Conservation (phyloP, 768 basidiomycete species). For the Boletus vermiculosoides region DNA sequence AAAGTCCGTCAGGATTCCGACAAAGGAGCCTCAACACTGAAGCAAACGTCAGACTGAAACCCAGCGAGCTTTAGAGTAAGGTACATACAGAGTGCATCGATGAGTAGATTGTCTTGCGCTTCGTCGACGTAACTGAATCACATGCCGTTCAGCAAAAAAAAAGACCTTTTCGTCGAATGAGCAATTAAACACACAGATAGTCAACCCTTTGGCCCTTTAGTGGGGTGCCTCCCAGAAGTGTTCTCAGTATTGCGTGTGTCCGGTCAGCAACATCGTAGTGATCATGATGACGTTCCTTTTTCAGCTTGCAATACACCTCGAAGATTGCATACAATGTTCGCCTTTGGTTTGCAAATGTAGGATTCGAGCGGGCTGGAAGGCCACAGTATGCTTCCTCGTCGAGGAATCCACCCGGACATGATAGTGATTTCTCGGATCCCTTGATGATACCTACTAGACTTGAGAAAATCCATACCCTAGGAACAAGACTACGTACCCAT, state of each 20-base stretch:
- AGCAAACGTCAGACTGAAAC: slow-evolving; percentile 6
- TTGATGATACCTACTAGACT: slow-evolving; percentile 51
- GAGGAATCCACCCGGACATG: slow-evolving; percentile 38
- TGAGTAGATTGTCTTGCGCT: slow-evolving; percentile 67
- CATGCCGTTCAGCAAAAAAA: neutral
- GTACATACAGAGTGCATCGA: slow-evolving; percentile 56
- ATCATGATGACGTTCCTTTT: slow-evolving; percentile 36
- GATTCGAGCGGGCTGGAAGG: slow-evolving; percentile 51
- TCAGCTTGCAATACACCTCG: slow-evolving; percentile 47
- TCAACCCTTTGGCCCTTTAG: slow-evolving; percentile 48
- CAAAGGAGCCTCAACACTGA: slow-evolving; percentile 65
- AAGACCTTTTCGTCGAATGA: neutral
- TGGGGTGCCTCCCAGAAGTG: slow-evolving; percentile 26
- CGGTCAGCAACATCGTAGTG: slow-evolving; percentile 63
- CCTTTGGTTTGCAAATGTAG: slow-evolving; percentile 52
- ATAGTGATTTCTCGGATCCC: slow-evolving; percentile 59
- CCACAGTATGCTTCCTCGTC: slow-evolving; percentile 43
- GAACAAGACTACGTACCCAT: slow-evolving; percentile 45
- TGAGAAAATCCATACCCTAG: neutral
- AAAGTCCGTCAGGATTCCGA: slow-evolving; percentile 60
- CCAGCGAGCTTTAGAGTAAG: neutral
- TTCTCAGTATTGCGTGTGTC: slow-evolving; percentile 50
- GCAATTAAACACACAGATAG: slow-evolving; percentile 44
- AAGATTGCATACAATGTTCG: slow-evolving; percentile 53
- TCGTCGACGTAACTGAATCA: slow-evolving; percentile 62